Base-by-base conservation (phyloP, 2,329 filamentous ascomycete genomes). In the Penicillium frequentans region DNA sequence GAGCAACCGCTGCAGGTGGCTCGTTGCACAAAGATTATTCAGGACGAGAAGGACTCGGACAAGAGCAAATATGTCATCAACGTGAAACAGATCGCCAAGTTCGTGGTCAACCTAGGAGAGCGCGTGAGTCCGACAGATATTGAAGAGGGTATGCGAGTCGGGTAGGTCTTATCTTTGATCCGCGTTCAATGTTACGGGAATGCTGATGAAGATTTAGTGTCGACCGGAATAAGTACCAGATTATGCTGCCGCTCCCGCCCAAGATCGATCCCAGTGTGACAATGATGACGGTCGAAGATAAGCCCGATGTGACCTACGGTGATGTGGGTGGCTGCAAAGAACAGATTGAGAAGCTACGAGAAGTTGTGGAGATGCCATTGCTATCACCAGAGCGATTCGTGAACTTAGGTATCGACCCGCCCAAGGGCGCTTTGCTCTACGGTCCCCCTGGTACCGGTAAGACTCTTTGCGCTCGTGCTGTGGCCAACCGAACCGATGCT, bases 31-130 rank as follows among this genome's bases (percentile, higher is more conserved):
- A 99, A 99, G 84, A 99, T 99, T 76, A 99, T 99, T 68, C 88
- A 92, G 60, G 93, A 98, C 73, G 93, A 96, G 75, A 93, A 95
- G 78, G 93, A 98, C 74, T 83, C 91, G 59, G 90, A 96, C 62
- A 99, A 99, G 86, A 96, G 90, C 86, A 99, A 98, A 87, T 99
- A 99, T 81, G 93, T 99, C 70, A 99, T 99, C 84, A 99, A 99
- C 79, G 93, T 99, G 68, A 99, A 99, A 83, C 95, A 99, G 78
- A 99, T 99, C 70, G 95, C 95, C 71, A 99, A 99, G 80, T 99
- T 99, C 70, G 95, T 99, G 50, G 95, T 99, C 64, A 95, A 97
- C 77, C 86, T 99, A 52, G 95, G 95, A 68, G 95, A 99, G 74
- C 89, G 95, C 63, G 95, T 99, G 67, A 96, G 90, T 72, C 95